Conservation (phyloP, 2,329 filamentous ascomycete species). For the Chlorencoelia australis region DNA sequence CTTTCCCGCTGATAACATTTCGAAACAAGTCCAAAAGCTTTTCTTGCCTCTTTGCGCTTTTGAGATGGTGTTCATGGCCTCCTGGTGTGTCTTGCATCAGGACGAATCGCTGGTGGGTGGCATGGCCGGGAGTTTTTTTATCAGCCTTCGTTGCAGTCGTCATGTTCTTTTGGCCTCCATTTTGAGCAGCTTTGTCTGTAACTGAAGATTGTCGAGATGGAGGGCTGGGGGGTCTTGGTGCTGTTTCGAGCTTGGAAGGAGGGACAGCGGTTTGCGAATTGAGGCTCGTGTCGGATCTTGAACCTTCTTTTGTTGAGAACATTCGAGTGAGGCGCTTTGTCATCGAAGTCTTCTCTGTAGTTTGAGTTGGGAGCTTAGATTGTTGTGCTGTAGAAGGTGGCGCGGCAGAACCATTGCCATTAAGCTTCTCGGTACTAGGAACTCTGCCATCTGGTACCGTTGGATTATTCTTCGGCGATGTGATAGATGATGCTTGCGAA, state of each 20-base stretch:
- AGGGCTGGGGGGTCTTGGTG: constrained; percentile 28
- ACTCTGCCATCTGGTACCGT: constrained; percentile 12
- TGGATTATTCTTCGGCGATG: constrained; percentile 20
- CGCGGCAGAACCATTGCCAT: constrained; percentile 22
- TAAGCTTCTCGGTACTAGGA: constrained; percentile 21
- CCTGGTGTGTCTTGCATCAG: constrained; percentile 45
- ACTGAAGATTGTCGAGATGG: constrained; percentile 35
- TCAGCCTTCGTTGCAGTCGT: constrained; percentile 24
- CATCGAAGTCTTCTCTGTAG: constrained; percentile 45
- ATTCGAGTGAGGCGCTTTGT: constrained; percentile 56
- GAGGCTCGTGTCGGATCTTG: constrained; percentile 18
- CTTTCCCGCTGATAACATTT: constrained; percentile 69
- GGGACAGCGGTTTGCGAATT: constrained; percentile 28
- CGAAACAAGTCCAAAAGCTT: constrained; percentile 90
- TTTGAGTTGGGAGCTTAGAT: constrained; percentile 14
- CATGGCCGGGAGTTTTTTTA: constrained; percentile 18
- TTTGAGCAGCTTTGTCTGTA: constrained; percentile 33
- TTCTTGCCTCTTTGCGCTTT: constrained; percentile 84
- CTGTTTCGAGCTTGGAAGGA: constrained; percentile 12
- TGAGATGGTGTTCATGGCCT: constrained; percentile 78
- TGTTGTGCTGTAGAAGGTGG: constrained; percentile 21
- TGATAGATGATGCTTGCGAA: constrained; percentile 18
- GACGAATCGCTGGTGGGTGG: constrained; percentile 38
- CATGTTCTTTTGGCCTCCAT: constrained; percentile 24
- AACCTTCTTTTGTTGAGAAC: constrained; percentile 49